Evolutionary conservation across 2,329 filamentous ascomycete species (phyloP), one percentile per base, ranked within the genome.

Genomic region (Verticillium nubilum): DNA sequence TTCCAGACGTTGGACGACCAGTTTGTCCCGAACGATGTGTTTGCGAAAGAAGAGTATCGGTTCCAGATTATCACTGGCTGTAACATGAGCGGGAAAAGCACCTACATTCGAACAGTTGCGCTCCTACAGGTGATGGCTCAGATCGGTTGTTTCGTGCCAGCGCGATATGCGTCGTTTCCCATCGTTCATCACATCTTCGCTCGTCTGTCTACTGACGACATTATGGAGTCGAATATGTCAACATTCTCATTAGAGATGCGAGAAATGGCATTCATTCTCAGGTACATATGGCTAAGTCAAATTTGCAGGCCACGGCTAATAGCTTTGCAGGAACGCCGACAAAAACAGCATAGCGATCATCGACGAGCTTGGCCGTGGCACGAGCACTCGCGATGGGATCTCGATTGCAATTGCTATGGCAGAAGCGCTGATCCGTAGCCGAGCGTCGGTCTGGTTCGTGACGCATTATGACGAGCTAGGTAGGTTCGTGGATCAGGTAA

Each of bases 61-160:
- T 96, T 97, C 67, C 93, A 98, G 65, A 89, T 98, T 62, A 88
- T 99, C 63, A 98, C 94, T 0, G 94, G 95, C 3, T 96, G 91
- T 71, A 99, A 99, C 67, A 99, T 99, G 95, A 96, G 92, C 66
- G 95, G 93, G 1, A 99, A 98, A 72, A 96, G 90, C 64, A 99
- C 93, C 0, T 98, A 97, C 68, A 97, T 98, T 63, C 86, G 92
- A 56, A 88, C 90, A 1, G 80, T 96, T 26, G 91, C 94, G 0
- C 77, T 99, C 31, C 85, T 96, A 69, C 86, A 90, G 52, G 86
- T 99, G 60, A 97, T 99, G 92, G 92, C 92, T 0, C 95, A 99
- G 68, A 87, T 97, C 57, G 94, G 93, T 3, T 90, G 86, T 66
- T 98, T 96, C 70, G 89, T 98, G 1, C 95, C 95, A 0, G 94